phyloP scores from a whole-genome alignment of 768 basidiomycete species.

The Cubamyces lactineus region DNA sequence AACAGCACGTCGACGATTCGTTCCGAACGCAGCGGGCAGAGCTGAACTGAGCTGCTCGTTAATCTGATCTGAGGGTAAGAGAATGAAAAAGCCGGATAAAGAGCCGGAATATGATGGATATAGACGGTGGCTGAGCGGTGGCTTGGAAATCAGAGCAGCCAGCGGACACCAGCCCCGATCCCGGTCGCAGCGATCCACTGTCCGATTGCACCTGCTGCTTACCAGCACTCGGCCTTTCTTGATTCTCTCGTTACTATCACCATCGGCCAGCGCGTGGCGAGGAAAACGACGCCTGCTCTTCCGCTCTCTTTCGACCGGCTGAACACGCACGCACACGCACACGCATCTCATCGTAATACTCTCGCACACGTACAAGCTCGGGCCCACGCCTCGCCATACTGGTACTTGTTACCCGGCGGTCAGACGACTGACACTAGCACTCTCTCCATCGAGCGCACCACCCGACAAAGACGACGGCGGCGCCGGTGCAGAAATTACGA shows the following conservation, averaged over 20 bases:
- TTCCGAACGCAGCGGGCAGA: background rate
- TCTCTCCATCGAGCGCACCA: too few relatives aligned
- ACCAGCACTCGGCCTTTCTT: background rate
- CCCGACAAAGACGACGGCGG: background rate
- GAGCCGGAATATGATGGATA: slow-evolving; percentile 12
- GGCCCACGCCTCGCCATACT: too few relatives aligned
- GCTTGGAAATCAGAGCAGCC: background rate
- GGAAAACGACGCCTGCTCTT: background rate
- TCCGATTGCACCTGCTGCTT: too few relatives aligned
- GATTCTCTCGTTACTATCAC: too few relatives aligned
- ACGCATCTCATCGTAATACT: too few relatives aligned
- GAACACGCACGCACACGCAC: background rate
- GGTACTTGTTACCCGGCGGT: too few relatives aligned
- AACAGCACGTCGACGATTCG: background rate
- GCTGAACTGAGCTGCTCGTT: too few relatives aligned
- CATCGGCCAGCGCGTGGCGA: background rate
- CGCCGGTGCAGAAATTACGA: too few relatives aligned
- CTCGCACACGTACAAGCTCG: too few relatives aligned
- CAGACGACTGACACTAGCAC: too few relatives aligned
- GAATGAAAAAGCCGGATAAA: slow-evolving; percentile 2
- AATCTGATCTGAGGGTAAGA: too few relatives aligned
- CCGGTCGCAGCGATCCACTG: background rate
- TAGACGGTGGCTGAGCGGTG: slow-evolving; percentile 18
- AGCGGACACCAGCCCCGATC: background rate
- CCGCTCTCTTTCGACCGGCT: background rate